phyloP scores from a whole-genome alignment of 2,329 filamentous ascomycete species.

The Trichoderma cornu-damae region DNA sequence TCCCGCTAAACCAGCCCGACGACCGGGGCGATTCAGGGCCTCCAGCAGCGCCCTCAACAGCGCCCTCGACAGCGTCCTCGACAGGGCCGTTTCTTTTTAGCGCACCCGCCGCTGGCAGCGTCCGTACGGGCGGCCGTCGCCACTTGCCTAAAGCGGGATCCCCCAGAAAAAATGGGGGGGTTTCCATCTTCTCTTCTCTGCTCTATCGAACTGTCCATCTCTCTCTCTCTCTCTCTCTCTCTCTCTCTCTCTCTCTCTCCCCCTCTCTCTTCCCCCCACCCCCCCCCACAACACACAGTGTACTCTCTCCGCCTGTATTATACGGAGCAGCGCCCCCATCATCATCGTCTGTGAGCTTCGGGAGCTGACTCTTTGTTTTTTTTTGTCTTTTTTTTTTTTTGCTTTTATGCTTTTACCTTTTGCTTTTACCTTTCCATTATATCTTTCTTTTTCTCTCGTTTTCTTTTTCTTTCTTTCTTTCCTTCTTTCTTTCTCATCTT shows the following conservation, averaged over 20 bases:
- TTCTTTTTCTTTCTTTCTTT: too few relatives aligned
- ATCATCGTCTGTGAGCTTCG: background rate
- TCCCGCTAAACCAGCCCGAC: background rate
- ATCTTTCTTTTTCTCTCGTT: too few relatives aligned
- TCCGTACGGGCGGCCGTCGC: background rate
- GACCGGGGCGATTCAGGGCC: conserved; percentile 2
- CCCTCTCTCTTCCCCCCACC: background rate
- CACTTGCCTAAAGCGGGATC: conserved; percentile 13
- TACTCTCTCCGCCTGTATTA: background rate
- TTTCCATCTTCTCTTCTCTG: too few relatives aligned
- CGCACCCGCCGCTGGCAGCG: background rate
- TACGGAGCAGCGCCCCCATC: background rate
- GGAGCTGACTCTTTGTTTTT: too few relatives aligned
- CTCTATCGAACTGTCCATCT: background rate
- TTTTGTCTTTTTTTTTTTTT: background rate
- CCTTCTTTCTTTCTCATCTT: background rate
- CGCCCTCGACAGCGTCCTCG: too few relatives aligned
- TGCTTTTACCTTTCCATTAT: too few relatives aligned
- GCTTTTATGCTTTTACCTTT: too few relatives aligned
- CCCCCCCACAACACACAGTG: too few relatives aligned
- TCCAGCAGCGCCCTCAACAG: background rate
- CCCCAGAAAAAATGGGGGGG: conserved; percentile 8
- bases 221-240: background rate
- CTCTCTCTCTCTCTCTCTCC: background rate
- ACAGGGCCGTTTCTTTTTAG: too few relatives aligned